phyloP scores from a whole-genome alignment of 2,329 filamentous ascomycete species.

The Cephalotrichum gorgonifer region DNA sequence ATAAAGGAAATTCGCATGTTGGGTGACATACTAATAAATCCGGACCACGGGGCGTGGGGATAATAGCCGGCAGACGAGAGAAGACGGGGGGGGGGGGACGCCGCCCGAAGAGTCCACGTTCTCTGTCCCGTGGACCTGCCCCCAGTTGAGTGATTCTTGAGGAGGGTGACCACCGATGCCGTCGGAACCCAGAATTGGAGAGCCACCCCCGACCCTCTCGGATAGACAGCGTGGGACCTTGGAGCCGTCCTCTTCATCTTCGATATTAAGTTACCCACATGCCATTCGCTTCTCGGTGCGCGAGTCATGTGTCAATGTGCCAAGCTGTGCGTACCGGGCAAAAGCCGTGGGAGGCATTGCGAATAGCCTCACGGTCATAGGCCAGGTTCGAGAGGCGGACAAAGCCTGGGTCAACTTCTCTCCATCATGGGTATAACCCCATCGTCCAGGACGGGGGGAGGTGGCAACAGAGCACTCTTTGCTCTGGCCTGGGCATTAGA shows the following conservation, averaged over 20 bases:
- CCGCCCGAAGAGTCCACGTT: too few relatives aligned
- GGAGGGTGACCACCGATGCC: neutral
- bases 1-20: neutral
- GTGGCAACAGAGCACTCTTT: neutral
- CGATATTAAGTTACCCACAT: neutral
- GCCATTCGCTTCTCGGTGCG: neutral
- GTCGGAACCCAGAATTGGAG: neutral
- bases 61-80: neutral
- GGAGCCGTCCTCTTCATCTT: neutral
- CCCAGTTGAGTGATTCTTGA: neutral
- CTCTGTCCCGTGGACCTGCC: too few relatives aligned
- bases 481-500: neutral
- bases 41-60: neutral
- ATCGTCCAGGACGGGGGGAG: neutral
- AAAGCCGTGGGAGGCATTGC: too few relatives aligned
- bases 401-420: neutral
- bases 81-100: too few relatives aligned
- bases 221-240: neutral
- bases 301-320: neutral
- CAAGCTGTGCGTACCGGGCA: too few relatives aligned
- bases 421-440: neutral
- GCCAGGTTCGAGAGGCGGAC: too few relatives aligned
- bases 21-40: neutral
- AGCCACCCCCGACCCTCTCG: too few relatives aligned
- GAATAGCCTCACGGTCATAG: too few relatives aligned